These are phyloP conservation scores for Sugiyamaella pinicola DNA, from an alignment of 1,139 yeast genomes.

Conservation along the genomic window DNA sequence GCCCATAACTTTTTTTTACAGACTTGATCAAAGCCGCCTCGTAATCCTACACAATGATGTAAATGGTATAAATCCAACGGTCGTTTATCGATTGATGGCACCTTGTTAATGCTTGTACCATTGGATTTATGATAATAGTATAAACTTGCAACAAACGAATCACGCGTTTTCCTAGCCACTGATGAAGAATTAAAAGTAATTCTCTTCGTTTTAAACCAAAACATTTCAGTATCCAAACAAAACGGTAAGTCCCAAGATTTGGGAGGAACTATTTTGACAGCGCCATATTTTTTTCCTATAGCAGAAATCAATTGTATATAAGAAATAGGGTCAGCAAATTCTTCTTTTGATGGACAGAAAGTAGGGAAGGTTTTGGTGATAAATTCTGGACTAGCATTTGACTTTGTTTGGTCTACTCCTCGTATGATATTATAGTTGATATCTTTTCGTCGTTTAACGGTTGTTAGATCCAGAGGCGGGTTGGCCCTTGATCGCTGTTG, in stretches of 20 bases:
- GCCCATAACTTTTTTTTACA: slow-evolving; percentile 49
- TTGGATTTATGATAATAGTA: slow-evolving; percentile 43
- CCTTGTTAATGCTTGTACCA: slow-evolving; percentile 35
- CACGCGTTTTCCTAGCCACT: slow-evolving; percentile 24
- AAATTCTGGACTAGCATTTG: slow-evolving; percentile 12
- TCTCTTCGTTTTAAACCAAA: slow-evolving; percentile 56
- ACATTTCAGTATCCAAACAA: slow-evolving; percentile 51
- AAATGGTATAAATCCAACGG: slow-evolving; percentile 45
- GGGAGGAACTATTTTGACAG: slow-evolving; percentile 68
- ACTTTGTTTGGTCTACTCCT: slow-evolving; percentile 2
- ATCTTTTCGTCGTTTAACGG: slow-evolving; percentile 38
- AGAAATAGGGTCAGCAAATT: slow-evolving; percentile 50
- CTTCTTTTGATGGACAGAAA: slow-evolving; percentile 49
- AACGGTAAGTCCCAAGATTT: slow-evolving; percentile 44
- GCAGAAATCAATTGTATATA: slow-evolving; percentile 39
- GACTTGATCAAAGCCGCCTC: slow-evolving; percentile 45
- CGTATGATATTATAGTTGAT: slow-evolving; percentile 12
- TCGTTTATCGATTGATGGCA: slow-evolving; percentile 44
- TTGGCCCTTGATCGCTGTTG: slow-evolving; percentile 49
- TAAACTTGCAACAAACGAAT: slow-evolving; percentile 38
- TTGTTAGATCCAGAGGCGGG: slow-evolving; percentile 47
- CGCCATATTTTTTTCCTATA: slow-evolving; percentile 60
- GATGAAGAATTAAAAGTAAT: slow-evolving; percentile 49
- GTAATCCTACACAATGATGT: slow-evolving; percentile 41
- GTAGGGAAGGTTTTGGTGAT: slow-evolving; percentile 47